Evolutionary conservation across 441 rosid species (phyloP), one percentile per base, ranked within the genome.

Genomic region (Erodium moschatum): DNA sequence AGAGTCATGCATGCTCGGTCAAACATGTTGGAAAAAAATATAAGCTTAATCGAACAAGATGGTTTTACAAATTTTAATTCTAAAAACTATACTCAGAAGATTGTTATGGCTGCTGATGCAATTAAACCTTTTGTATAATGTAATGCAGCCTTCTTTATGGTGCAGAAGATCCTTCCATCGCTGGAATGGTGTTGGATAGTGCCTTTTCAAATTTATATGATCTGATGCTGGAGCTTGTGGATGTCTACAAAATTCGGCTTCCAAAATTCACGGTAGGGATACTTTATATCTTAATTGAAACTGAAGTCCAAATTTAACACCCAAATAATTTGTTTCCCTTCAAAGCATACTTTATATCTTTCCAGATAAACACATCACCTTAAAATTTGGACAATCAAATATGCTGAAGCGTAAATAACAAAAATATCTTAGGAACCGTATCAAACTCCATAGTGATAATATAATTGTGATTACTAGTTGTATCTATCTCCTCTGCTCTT

Each of bases 181-280:
- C 96, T 80, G 98, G 95, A 76, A 90, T 90, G 96, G 97, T 93
- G 72, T 80, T 93, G 80, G 98, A 93, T 74, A 93, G 98, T 76
- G 96, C 97, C 77, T 93, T 93, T 79, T 88, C 97, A 65, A 88
- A 88, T 84, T 85, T 93, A 71, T 89, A 87, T 83, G 90, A 89
- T 82, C 85, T 93, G 52, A 93, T 93, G 97, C 82, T 93, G 96
- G 98, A 93, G 75, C 90, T 93, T 61, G 98, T 90, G 42, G 97
- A 90, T 77, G 89, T 87, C 52, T 93, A 88, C 86, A 90, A 90
- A 84, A 89, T 93, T 72, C 83, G 96, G 77, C 91, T 93, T 69
- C 97, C 98, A 13, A 93, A 90, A 78, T 93, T 93, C 81, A 93
- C 97, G 0, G 97, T 93, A 85, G 18, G 81, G 33, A 62, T 78